Conservation (phyloP, 2,329 filamentous ascomycete species). For the Dichotomopilus funicola region DNA sequence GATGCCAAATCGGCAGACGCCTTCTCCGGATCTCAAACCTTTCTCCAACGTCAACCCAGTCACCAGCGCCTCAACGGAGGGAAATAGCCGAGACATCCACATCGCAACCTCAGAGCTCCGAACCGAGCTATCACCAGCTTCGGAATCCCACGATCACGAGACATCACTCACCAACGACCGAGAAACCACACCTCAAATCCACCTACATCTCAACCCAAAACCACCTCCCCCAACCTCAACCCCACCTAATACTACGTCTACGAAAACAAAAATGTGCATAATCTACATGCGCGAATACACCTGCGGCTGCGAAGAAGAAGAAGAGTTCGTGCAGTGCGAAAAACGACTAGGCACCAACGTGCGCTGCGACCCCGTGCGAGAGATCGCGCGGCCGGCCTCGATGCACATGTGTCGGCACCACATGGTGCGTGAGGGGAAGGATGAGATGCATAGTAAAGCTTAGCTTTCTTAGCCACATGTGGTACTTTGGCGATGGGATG, state of each 20-base stretch:
- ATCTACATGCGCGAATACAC: constrained; percentile 3
- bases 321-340: constrained; percentile 10
- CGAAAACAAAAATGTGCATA: constrained; percentile 6
- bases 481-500: neutral
- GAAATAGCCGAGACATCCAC: too few species aligned
- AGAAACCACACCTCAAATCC: neutral
- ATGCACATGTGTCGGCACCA: constrained; percentile 10
- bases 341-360: constrained; percentile 14
- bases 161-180: too few species aligned
- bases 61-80: too few species aligned
- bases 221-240: too few species aligned
- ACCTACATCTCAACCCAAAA: too few species aligned
- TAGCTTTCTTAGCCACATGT: neutral
- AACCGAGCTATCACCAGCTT: too few species aligned
- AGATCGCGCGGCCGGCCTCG: neutral
- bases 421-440: constrained; percentile 11
- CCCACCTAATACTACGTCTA: too few species aligned
- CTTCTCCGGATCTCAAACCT: too few species aligned
- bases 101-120: too few species aligned
- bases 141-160: too few species aligned
- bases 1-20: too few species aligned
- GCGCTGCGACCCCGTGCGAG: constrained; percentile 7
- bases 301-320: constrained; percentile 10
- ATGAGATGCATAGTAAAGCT: constrained; percentile 7
- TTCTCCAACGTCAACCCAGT: too few species aligned